Base-by-base conservation (phyloP, 495 filamentous ascomycete genomes). In the Xylona heveae region DNA sequence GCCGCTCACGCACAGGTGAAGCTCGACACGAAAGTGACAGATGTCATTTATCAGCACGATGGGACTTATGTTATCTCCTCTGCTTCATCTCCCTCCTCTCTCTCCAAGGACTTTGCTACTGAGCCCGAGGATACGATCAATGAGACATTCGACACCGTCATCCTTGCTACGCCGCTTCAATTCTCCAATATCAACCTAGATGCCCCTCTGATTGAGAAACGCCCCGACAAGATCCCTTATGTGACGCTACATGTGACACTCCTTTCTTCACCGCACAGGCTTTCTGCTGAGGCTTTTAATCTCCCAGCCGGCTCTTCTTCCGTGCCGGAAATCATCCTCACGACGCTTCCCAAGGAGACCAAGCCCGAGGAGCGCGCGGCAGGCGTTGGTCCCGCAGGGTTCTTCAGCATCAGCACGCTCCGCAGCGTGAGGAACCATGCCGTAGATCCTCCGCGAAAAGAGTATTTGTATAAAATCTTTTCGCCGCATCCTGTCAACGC, bases 401-500 rank as follows among this genome's bases (percentile, higher is more conserved):
- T 93, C 63, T 94, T 76, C 62, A 85, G 77, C 47, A 75, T 93
- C 48, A 90, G 74, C 38, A 74, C 71, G 6, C 62, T 92, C 12
- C 63, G 65, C 6, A 62, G 57, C n/a, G 58, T 74, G 5, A 45
- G 52, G 19, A 77, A 74, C 33, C 64, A 72, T 0, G 44, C n/a
- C n/a, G n/a, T n/a, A n/a, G n/a, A n/a, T n/a, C n/a, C n/a, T n/a
- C n/a, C n/a, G n/a, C n/a, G n/a, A n/a, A 37, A 42, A 12, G 85
- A 97, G 46, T 83, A 78, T 42, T 63, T 93, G 19, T 97, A 95
- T 59, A 97, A 97, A 51, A 78, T 95, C 36, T 97, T 95, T 62
- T 90, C 82, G 0, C 78, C 83, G 0, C 52, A 67, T 23, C 59
- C 57, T 4, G 58, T 81, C 7, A 71, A 69, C 0, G 49, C 67